Base-by-base conservation (phyloP, 371 early-diverging fungal species). In the Neoconidiobolus thromboides region DNA sequence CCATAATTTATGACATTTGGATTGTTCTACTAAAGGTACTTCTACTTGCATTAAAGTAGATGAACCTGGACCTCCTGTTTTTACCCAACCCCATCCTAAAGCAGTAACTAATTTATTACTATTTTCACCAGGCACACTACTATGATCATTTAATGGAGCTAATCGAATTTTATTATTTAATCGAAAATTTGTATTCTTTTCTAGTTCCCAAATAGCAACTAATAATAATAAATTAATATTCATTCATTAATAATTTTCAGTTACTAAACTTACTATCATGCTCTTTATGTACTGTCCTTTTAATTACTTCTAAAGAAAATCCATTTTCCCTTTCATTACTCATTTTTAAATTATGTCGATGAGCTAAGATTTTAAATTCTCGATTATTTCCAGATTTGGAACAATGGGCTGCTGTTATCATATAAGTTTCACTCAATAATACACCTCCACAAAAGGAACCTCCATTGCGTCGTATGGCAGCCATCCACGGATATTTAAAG, bases 401-500 rank as follows among this genome's bases (percentile, higher is more conserved):
- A 37, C 56, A 55, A 44, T 55, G 56, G 3, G 10, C 43, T 43
- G 56, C 56, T 10, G 56, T 55, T 3, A 55, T 15, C 15, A 55
- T n/a, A 10, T 9, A 10, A n/a, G 2, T 10, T 3, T 2, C 43
- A n/a, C 15, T 14, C 5, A 55, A 12, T 14, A 55, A 15, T 6
- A 55, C 56, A 15, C 56, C 56, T 12, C 56, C 56, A 26, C 56
- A 55, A 39, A 43, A 55, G 5, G 38, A 6, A 37, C 43, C 43
- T 9, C 43, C 43, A 6, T 44, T 12, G 2, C 7, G 6, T 7
- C 43, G 56, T 3, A 55, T 55, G 43, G 56, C 41, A 43, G 56
- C 56, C 56, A 55, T 55, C 56, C 56, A 55, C 2, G 56, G 56
- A 44, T 38, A 55, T 26, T 40, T 10, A 14, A 55, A 55, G 2